phyloP scores from a whole-genome alignment of 129 eudicot species.

The Cynara cardunculus region DNA sequence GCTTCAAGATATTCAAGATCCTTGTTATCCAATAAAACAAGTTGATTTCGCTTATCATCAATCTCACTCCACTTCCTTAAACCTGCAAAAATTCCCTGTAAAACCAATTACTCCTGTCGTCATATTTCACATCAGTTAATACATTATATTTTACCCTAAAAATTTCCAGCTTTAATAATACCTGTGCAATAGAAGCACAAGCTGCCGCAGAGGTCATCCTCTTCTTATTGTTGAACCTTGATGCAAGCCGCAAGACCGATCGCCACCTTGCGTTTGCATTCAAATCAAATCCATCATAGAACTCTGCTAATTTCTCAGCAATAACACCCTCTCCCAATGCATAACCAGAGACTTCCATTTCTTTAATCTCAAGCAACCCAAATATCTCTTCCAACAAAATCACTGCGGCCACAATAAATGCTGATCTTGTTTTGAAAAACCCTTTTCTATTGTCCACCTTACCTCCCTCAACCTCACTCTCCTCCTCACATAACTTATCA shows the following conservation, averaged over 20 bases:
- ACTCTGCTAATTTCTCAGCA: constrained; percentile 53
- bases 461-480: constrained; percentile 25
- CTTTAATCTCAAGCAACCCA: constrained; percentile 55
- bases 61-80: constrained; percentile 49
- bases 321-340: constrained; percentile 91
- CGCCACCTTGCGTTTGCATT: constrained; percentile 71
- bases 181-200: constrained; percentile 66
- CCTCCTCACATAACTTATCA: constrained; percentile 41
- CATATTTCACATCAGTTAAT: not conserved
- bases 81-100: constrained; percentile 75
- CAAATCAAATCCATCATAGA: constrained; percentile 55
- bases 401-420: constrained; percentile 70
- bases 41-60: constrained; percentile 16
- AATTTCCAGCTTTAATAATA: not conserved
- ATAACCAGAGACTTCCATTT: constrained; percentile 78
- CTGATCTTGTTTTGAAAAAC: constrained; percentile 59
- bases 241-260: constrained; percentile 63
- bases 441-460: constrained; percentile 34
- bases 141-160: not conserved
- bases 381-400: constrained; percentile 72
- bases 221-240: constrained; percentile 75
- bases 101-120: constrained; percentile 8
- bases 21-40: constrained; percentile 44
- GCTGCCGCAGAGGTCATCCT: constrained; percentile 58
- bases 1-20: constrained; percentile 93